A percentile compares a stretch with the other conserved stretches of the same genome.
phyloP scores from a whole-genome alignment of 495 filamentous ascomycete species.

The Hypoxylon crocopeplum region DNA sequence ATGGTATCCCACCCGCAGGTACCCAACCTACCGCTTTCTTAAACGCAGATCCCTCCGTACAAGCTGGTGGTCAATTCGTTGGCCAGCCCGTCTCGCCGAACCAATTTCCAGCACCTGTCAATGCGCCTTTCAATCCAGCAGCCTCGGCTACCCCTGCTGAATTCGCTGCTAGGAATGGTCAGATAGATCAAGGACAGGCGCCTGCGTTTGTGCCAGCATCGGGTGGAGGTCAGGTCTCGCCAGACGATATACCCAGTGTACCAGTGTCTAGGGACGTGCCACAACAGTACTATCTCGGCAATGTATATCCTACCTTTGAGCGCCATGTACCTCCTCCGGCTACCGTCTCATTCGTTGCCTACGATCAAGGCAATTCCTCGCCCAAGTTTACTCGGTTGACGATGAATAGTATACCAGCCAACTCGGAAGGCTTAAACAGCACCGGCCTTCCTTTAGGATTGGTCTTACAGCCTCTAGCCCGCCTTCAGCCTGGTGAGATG shows the following conservation, averaged over 20 bases:
- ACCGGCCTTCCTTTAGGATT: constrained; percentile 88
- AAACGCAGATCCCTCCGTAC: constrained; percentile 63
- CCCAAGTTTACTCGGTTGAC: constrained; percentile 92
- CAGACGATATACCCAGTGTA: constrained; percentile 92
- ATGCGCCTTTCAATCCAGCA: constrained; percentile 63
- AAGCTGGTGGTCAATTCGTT: constrained; percentile 36
- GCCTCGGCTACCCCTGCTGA: constrained; percentile 59
- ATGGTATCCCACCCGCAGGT: constrained; percentile 65
- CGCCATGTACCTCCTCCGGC: constrained; percentile 88
- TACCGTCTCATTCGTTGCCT: constrained; percentile 86
- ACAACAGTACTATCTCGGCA: constrained; percentile 81
- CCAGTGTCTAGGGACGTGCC: constrained; percentile 82
- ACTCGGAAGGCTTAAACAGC: constrained; percentile 75
- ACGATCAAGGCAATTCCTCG: constrained; percentile 95
- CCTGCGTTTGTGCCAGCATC: constrained; percentile 51
- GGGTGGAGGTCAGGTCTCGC: constrained; percentile 80
- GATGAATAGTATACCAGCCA: constrained; percentile 88
- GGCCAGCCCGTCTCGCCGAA: constrained; percentile 44
- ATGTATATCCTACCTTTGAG: constrained; percentile 94
- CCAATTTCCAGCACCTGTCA: constrained; percentile 65
- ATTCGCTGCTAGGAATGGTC: constrained; percentile 61
- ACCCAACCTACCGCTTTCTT: constrained; percentile 71
- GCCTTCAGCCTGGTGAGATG: constrained; percentile 81
- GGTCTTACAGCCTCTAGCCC: constrained; percentile 86
- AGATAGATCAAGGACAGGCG: constrained; percentile 40